Evolutionary conservation across 1,139 yeast genomes (phyloP).

Genomic region (Yamadazyma aaseri): DNA sequence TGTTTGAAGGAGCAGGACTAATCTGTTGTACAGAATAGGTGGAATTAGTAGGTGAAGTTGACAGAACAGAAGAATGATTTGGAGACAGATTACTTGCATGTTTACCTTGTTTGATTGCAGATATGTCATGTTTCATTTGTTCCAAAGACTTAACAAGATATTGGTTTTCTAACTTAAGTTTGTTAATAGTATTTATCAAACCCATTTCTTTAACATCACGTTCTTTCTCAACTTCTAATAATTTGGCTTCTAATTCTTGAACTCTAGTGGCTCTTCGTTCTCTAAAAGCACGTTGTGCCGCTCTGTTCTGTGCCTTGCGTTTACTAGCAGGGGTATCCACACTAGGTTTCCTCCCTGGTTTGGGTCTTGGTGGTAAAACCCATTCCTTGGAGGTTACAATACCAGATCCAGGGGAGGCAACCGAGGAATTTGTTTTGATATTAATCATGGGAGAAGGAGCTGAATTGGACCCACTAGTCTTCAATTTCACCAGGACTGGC

Average conservation of each 20-base stretch:
- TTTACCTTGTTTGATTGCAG: slow-evolving; percentile 13
- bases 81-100: slow-evolving; percentile 10
- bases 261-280: slow-evolving; percentile 72
- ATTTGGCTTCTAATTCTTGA: slow-evolving; percentile 44
- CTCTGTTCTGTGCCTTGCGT: slow-evolving; percentile 90
- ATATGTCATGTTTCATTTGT: slow-evolving; percentile 29
- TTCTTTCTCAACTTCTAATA: slow-evolving; percentile 65
- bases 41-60: slow-evolving; percentile 32
- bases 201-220: slow-evolving; percentile 61
- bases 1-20: slow-evolving; percentile 57
- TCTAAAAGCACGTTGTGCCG: slow-evolving; percentile 92
- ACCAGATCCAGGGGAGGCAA: slow-evolving; percentile 9
- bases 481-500: slow-evolving; percentile 12
- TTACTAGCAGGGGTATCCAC: slow-evolving; percentile 71
- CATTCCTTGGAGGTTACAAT: slow-evolving; percentile 81
- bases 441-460: neutral
- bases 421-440: slow-evolving; percentile 1
- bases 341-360: slow-evolving; percentile 87
- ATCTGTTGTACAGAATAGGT: slow-evolving; percentile 45
- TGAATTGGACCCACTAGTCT: slow-evolving; percentile 2
- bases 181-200: slow-evolving; percentile 49
- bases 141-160: slow-evolving; percentile 37
- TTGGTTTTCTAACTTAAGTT: slow-evolving; percentile 41
- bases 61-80: slow-evolving; percentile 6
- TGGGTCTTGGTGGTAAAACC: slow-evolving; percentile 89